Conservation (phyloP, 106 monocot genomes). For the Phalaenopsis equestris region DNA sequence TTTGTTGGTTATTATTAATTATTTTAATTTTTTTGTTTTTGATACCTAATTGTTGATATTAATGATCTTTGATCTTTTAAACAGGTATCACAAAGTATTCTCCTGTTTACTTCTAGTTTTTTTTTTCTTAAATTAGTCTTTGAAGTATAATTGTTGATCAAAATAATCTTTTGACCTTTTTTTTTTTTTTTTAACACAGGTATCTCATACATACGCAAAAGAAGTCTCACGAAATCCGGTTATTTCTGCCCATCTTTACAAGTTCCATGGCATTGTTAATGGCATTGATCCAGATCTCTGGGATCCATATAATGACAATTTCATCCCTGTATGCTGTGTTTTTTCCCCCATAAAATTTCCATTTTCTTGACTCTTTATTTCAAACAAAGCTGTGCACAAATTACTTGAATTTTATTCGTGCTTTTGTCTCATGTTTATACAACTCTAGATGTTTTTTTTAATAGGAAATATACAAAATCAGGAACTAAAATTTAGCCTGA, state of each 20-base stretch:
- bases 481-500: too few species aligned
- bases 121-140: background rate
- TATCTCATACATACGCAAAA: constrained; percentile 77
- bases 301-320: constrained; percentile 89
- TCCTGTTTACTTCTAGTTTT: background rate
- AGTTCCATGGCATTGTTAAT: constrained; percentile 89
- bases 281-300: constrained; percentile 98
- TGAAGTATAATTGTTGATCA: background rate
- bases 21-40: too few species aligned
- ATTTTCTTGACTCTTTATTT: background rate
- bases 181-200: constrained; percentile 33
- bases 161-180: constrained; percentile 1
- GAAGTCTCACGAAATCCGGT: constrained; percentile 75
- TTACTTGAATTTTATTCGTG: background rate
- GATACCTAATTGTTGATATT: background rate
- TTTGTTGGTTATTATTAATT: too few species aligned
- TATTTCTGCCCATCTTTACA: constrained; percentile 68
- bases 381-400: too few species aligned
- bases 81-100: background rate
- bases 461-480: too few species aligned
- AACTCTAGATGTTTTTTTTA: too few species aligned
- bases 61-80: background rate
- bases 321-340: constrained; percentile 63
- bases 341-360: background rate
- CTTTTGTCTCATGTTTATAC: background rate